Evolutionary conservation across 1,139 yeast species (phyloP), one percentile per base, ranked within the genome.

Genomic region (Zygoascus hellenicus): DNA sequence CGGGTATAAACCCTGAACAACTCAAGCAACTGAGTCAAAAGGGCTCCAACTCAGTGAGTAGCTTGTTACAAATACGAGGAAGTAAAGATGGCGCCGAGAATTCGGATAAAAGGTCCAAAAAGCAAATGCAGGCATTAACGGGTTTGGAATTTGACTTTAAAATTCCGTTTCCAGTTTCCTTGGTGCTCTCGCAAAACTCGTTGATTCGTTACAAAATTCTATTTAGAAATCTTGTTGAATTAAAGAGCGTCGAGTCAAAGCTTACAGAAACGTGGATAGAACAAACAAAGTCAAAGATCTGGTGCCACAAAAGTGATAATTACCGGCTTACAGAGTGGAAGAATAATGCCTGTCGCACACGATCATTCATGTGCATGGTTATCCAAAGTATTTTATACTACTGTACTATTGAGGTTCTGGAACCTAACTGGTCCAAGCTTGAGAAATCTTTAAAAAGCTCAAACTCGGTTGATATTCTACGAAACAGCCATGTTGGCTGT

Each of bases 81-180:
- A 48, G 34, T 42, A 49, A 26, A 16, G 43, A 9, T 30, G 30
- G 32, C 9, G 35, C 46, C 6, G 48, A 45, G 5, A 14, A 50
- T 10, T 43, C 52, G 9, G 48, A 46, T 9, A 28, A 48, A 3
- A 17, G 38, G 2, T n/a, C 38, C 6, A 42, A 51, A 41, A 45
- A 46, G 30, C 43, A 36, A 22, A 52, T 49, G 54, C 66, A 66
- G 35, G 76, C 80, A 11, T 69, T 78, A 6, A 77, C 82, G 57
- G 78, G 78, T 38, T 63, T 89, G 11, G 84, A 81, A 54, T 69
- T 89, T 38, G 85, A 86, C 46, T 63, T 87, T 32, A 70, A 75
- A 26, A 70, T 90, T 16, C 96, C 97, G 5, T 94, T 88, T 60
- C 99, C 99, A 0, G 66, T 89, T 42, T 88, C 89, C 54, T 70